A percentile compares a stretch with the other conserved stretches of the same genome.
phyloP scores from a whole-genome alignment of 1,139 yeast genomes.

The Candida sanyaensis region DNA sequence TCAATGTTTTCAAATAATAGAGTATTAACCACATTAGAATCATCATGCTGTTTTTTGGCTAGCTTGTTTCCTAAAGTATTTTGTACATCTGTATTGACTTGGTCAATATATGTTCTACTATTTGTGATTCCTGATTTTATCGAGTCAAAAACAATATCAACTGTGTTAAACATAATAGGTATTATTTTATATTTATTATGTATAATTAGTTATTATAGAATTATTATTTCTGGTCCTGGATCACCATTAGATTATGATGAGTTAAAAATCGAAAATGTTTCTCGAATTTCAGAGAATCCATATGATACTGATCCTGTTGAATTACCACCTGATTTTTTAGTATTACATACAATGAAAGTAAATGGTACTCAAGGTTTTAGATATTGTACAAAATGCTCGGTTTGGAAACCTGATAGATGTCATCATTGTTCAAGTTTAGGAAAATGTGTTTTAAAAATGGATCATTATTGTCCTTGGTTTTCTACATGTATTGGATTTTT shows the following conservation, averaged over 20 bases:
- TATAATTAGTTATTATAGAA: constrained; percentile 51
- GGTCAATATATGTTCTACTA: constrained; percentile 56
- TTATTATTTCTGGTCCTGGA: constrained; percentile 65
- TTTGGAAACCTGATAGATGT: constrained; percentile 93
- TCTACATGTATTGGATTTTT: constrained; percentile 81
- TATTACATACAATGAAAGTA: constrained; percentile 18
- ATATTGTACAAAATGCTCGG: constrained; percentile 63
- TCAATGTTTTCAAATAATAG: constrained; percentile 2
- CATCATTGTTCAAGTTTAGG: constrained; percentile 85
- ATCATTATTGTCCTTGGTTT: constrained; percentile 98
- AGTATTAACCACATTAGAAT: constrained; percentile 13
- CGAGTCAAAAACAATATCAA: constrained; percentile 13
- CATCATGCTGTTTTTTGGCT: constrained; percentile 50
- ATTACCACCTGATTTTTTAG: constrained; percentile 18
- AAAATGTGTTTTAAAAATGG: constrained; percentile 75
- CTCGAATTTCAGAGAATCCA: constrained; percentile 11
- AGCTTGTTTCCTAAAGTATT: constrained; percentile 61
- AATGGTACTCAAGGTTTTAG: constrained; percentile 15
- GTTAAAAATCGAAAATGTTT: constrained; percentile 6
- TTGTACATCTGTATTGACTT: constrained; percentile 51
- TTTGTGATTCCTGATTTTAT: constrained; percentile 21
- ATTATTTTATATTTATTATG: constrained; percentile 25
- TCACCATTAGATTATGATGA: constrained; percentile 48
- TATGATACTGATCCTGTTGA: constrained; percentile 6
- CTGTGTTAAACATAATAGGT: constrained; percentile 17